Base-by-base conservation (phyloP, 805 yeast genomes). In the Candida chauliodis region DNA sequence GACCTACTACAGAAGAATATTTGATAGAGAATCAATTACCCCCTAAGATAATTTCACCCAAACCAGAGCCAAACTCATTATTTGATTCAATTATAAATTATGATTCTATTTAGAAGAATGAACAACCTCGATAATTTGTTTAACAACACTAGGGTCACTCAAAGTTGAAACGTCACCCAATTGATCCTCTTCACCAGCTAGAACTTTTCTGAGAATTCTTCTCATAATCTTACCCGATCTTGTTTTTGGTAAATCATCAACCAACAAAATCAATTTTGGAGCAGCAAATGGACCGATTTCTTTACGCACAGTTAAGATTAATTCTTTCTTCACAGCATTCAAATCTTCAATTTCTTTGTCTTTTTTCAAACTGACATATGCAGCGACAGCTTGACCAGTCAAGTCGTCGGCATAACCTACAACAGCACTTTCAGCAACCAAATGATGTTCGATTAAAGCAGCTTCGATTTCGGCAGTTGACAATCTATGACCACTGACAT, bases 391-490 rank as follows among this genome's bases (percentile, higher is more conserved):
- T 73, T 91, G 97, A 50, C 98, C 98, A 26, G 98, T 93, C 57
- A 93, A 75, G 55, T 93, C 99, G 62, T 93, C 98, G 45, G 82
- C 77, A 51, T 87, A 79, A 45, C 98, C 98, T 41, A 91, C 95
- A 36, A 91, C 98, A n/a, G 99, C 99, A 52, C 91, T 73, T 69
- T 93, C 99, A 32, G 88, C 84, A 38, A 93, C 96, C 48, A 76
- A 71, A 25, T 72, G 71, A 66, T 87, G 88, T 56, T 83, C 89
- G 48, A 80, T 74, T 53, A 90, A 71, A 25, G 95, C 93, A 30
- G 96, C 84, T 69, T 93, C 99, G 52, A 93, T 93, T 69, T 93
- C 99, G 17, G 98, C 95, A 32, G 99, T 91, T n/a, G 97, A 88
- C 50, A 93, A 75, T 65, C 99, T 82, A 69, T 93, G 99, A 50